These are phyloP conservation scores for Haematococcus lacustris DNA, from an alignment of 139 green algal species.

Conservation along the genomic window DNA sequence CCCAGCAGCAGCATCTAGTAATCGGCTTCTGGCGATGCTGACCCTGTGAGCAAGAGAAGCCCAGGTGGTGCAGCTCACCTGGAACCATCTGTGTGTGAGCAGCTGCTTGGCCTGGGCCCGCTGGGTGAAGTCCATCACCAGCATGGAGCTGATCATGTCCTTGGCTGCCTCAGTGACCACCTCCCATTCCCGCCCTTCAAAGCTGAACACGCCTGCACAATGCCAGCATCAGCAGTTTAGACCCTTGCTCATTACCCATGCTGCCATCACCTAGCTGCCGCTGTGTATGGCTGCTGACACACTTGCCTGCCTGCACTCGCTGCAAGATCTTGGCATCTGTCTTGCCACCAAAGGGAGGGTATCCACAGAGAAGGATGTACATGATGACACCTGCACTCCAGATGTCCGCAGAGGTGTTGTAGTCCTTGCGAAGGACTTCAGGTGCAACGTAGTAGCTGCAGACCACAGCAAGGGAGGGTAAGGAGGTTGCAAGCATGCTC, in stretches of 20 bases:
- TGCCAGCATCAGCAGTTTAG: background rate
- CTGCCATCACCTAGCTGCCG: too few species aligned
- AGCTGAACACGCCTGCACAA: constrained; percentile 41
- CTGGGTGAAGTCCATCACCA: constrained; percentile 64
- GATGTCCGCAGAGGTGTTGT: constrained; percentile 52
- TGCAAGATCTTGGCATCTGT: constrained; percentile 69
- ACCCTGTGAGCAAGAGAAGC: too few species aligned
- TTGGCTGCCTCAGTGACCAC: constrained; percentile 63
- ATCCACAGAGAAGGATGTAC: constrained; percentile 75
- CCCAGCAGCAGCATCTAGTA: too few species aligned
- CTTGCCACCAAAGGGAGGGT: constrained; percentile 69
- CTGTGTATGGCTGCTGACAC: background rate
- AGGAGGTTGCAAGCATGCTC: too few species aligned
- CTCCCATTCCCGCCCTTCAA: constrained; percentile 59
- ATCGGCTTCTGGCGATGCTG: too few species aligned
- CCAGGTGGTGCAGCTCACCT: too few species aligned
- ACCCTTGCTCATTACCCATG: too few species aligned
- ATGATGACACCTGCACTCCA: constrained; percentile 73
- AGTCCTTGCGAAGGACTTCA: constrained; percentile 52
- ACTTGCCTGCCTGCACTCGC: constrained; percentile 40
- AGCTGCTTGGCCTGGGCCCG: constrained; percentile 59
- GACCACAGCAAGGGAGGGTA: too few species aligned
- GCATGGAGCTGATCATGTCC: constrained; percentile 68
- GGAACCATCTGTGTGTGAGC: constrained; percentile 41
- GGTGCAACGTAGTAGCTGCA: constrained; percentile 37